Percentiles rank a stretch among this genome's conserved stretches.
Conservation (phyloP, 1,139 yeast species). For the Arxiozyma heterogenica region DNA sequence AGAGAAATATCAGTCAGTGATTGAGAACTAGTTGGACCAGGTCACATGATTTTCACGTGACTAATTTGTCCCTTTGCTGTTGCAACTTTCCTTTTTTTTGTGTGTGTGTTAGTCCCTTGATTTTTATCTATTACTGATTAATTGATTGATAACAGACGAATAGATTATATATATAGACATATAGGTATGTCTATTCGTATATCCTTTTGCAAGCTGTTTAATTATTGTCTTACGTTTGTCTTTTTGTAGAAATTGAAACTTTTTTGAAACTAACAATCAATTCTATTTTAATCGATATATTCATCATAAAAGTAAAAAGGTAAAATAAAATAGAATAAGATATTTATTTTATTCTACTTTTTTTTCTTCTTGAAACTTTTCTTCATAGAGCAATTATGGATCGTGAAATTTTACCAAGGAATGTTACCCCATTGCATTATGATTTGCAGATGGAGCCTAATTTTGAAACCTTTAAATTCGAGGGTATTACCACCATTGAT, state of each 20-base stretch:
- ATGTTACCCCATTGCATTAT: constrained; percentile 67
- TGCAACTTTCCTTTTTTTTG: neutral
- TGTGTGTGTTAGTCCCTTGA: neutral
- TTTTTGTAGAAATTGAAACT: neutral
- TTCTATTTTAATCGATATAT: neutral
- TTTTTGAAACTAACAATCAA: neutral
- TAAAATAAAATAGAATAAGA: neutral
- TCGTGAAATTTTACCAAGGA: constrained; percentile 63
- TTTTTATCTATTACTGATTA: too few relatives aligned
- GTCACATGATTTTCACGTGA: neutral
- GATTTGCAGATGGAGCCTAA: constrained; percentile 65
- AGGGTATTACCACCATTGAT: constrained; percentile 57
- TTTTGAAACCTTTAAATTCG: constrained; percentile 59
- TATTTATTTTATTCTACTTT: neutral
- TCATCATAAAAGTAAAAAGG: neutral
- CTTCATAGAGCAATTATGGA: constrained; percentile 5
- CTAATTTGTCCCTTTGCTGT: neutral
- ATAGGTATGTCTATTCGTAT: too few relatives aligned
- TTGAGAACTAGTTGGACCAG: neutral
- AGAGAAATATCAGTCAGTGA: too few relatives aligned
- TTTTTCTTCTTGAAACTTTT: neutral
- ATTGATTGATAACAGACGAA: neutral
- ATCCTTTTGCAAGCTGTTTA: neutral
- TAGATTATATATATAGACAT: neutral
- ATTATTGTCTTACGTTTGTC: neutral